These are phyloP conservation scores for Astrothelium subdiscretum DNA, from an alignment of 495 filamentous ascomycete genomes.

Conservation along the genomic window DNA sequence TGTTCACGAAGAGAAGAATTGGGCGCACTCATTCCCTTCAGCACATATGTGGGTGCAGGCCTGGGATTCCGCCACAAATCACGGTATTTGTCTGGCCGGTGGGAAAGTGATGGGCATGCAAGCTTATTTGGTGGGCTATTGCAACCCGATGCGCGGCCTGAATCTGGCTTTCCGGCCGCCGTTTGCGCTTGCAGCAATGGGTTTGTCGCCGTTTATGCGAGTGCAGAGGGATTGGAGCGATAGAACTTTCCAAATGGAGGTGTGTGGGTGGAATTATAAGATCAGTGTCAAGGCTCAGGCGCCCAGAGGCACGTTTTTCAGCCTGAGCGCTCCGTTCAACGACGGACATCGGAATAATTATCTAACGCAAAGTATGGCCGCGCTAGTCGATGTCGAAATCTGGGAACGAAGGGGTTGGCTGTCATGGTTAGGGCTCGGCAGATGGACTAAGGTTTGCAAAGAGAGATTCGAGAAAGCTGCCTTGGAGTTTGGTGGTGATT, in stretches of 20 bases:
- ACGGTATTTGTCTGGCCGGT: constrained; percentile 29
- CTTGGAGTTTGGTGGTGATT: constrained; percentile 36
- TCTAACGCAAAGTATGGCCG: constrained; percentile 34
- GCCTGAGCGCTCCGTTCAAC: constrained; percentile 29
- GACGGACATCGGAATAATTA: constrained; percentile 31
- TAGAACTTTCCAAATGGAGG: constrained; percentile 19
- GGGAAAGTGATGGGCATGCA: constrained; percentile 34
- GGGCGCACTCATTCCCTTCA: constrained; percentile 32
- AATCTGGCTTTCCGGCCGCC: constrained; percentile 27
- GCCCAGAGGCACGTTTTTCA: constrained; percentile 28
- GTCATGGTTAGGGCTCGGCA: constrained; percentile 21
- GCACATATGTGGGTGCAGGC: constrained; percentile 37
- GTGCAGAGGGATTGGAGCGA: constrained; percentile 25
- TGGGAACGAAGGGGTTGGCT: constrained; percentile 23
- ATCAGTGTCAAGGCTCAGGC: constrained; percentile 26
- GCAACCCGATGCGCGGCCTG: constrained; percentile 15
- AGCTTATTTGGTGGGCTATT: constrained; percentile 34
- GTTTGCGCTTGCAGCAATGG: constrained; percentile 17
- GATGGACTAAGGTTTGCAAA: constrained; percentile 14
- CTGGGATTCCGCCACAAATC: constrained; percentile 8
- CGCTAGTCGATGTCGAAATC: constrained; percentile 26
- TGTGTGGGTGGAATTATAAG: constrained; percentile 23
- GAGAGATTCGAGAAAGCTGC: constrained; percentile 28
- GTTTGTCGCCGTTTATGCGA: constrained; percentile 25
- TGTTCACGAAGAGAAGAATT: constrained; percentile 39